Conservation (phyloP, 106 monocot genomes). For the Xerophyta viscosa region DNA sequence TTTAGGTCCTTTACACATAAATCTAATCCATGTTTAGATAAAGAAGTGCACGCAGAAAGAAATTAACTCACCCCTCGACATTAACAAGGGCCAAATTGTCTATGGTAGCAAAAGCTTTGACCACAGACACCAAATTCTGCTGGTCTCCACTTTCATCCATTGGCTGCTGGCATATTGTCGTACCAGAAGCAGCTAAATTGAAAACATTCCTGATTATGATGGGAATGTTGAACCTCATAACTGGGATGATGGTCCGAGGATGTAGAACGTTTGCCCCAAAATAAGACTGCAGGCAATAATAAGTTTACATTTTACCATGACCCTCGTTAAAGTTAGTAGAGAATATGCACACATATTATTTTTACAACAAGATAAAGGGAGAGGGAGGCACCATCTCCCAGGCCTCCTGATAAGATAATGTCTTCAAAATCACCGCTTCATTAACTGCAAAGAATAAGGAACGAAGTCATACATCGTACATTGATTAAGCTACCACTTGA, state of each 20-base stretch:
- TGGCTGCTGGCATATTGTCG: slow-evolving; percentile 72
- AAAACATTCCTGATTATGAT: slow-evolving; percentile 85
- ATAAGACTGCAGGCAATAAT: slow-evolving; percentile 65
- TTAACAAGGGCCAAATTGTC: slow-evolving; percentile 93
- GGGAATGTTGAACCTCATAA: slow-evolving; percentile 85
- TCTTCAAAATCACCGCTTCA: slow-evolving; percentile 86
- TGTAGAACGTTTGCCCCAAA: slow-evolving; percentile 99
- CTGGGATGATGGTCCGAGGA: slow-evolving; percentile 96
- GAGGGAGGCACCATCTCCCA: slow-evolving; percentile 88
- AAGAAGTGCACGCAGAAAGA: too few relatives aligned
- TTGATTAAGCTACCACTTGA: too few relatives aligned
- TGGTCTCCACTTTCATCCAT: slow-evolving; percentile 39
- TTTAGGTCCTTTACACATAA: background rate
- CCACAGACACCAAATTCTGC: slow-evolving; percentile 41
- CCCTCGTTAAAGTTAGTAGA: background rate
- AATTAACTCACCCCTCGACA: slow-evolving; percentile 78
- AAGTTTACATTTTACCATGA: too few relatives aligned
- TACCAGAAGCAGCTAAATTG: slow-evolving; percentile 83
- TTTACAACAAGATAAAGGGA: background rate
- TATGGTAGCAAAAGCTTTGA: slow-evolving; percentile 96
- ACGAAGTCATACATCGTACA: background rate
- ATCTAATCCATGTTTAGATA: too few relatives aligned
- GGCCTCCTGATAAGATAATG: slow-evolving; percentile 95
- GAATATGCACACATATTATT: too few relatives aligned
- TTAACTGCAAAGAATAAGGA: slow-evolving; percentile 40